Percentiles rank a stretch among this genome's conserved stretches.
phyloP scores from a whole-genome alignment of 2,329 filamentous ascomycete genomes.

The Pseudopyricularia cyperi region DNA sequence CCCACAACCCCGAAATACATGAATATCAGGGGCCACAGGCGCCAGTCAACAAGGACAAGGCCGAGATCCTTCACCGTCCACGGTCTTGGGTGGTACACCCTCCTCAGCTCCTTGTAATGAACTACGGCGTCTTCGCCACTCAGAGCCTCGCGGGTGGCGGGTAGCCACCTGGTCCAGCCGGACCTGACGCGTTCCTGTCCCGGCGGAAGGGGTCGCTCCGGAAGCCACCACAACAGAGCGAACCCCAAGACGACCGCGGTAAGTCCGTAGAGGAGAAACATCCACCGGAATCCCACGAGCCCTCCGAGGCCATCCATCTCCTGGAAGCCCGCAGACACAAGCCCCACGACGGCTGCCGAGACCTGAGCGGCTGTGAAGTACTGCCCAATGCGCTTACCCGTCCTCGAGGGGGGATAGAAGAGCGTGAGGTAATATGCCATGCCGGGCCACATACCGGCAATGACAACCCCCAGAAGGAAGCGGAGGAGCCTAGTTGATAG shows the following conservation, averaged over 20 bases:
- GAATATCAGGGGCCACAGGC: constrained; percentile 69
- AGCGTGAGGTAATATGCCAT: constrained; percentile 89
- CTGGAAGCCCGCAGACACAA: constrained; percentile 85
- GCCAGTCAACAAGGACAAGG: constrained; percentile 68
- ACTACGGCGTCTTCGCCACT: constrained; percentile 64
- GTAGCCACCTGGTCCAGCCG: constrained; percentile 51
- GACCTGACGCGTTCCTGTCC: constrained; percentile 42
- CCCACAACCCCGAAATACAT: constrained; percentile 97
- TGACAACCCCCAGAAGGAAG: constrained; percentile 73
- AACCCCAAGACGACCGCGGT: constrained; percentile 61
- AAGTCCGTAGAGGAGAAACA: constrained; percentile 82
- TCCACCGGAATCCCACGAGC: constrained; percentile 76
- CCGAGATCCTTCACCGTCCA: constrained; percentile 64
- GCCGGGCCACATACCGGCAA: constrained; percentile 89
- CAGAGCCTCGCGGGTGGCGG: constrained; percentile 56
- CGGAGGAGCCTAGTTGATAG: constrained; percentile 49
- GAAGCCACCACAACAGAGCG: constrained; percentile 75
- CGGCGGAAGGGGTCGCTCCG: constrained; percentile 65
- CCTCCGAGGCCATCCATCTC: constrained; percentile 71
- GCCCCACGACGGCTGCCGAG: constrained; percentile 75
- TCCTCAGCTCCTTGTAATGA: constrained; percentile 70
- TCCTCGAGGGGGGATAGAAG: constrained; percentile 80
- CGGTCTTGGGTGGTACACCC: constrained; percentile 62
- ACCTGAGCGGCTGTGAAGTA: constrained; percentile 82
- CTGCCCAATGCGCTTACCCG: constrained; percentile 75